Conservation (phyloP, 139 green algal species). For the Volvox reticuliferus region DNA sequence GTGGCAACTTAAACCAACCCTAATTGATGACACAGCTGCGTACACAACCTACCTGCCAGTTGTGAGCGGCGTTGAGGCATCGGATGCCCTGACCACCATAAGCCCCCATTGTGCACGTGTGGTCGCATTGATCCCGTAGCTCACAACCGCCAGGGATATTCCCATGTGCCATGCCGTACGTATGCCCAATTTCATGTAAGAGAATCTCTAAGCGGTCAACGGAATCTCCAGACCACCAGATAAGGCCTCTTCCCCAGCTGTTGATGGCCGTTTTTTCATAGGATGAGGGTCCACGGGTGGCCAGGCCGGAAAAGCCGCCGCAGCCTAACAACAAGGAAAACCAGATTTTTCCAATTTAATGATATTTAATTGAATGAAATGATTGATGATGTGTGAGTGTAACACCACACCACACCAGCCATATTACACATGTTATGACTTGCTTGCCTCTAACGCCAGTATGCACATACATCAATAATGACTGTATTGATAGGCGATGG, state of each 20-base stretch:
- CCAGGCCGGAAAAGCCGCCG: background rate
- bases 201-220: background rate
- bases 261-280: background rate
- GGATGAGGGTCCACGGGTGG: background rate
- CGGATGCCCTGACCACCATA: background rate
- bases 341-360: too few species aligned
- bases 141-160: background rate
- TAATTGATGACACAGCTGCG: background rate
- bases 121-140: background rate
- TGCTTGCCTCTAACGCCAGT: too few species aligned
- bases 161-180: background rate
- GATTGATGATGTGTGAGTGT: too few species aligned
- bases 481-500: too few species aligned
- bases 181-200: background rate
- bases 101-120: conserved; percentile 2
- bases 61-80: background rate
- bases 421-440: too few species aligned
- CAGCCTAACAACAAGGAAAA: too few species aligned
- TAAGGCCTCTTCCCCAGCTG: background rate
- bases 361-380: too few species aligned
- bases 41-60: background rate
- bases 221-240: background rate
- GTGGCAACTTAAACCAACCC: background rate
- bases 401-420: too few species aligned
- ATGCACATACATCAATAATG: too few species aligned